Conservation (phyloP, 2,329 filamentous ascomycete species). For the Penicillium sp. region DNA sequence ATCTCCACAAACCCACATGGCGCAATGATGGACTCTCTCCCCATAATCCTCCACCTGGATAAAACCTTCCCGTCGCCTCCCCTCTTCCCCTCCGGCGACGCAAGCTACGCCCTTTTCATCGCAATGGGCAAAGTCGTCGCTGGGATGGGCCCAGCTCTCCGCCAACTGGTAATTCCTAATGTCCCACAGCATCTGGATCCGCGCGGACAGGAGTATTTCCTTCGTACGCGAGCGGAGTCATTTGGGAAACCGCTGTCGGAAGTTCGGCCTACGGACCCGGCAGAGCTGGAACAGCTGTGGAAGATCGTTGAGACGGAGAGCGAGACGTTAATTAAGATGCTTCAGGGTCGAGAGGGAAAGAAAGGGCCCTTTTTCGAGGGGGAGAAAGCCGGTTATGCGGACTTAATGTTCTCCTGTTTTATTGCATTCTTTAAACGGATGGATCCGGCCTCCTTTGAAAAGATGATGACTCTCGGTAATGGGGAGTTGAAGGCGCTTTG, state of each 20-base stretch:
- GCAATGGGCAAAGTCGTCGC: conserved; percentile 22
- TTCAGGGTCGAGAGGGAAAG: conserved; percentile 34
- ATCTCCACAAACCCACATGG: conserved; percentile 29
- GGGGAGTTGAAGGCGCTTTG: conserved; percentile 35
- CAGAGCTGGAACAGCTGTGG: conserved; percentile 22
- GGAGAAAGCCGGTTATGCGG: conserved; percentile 35
- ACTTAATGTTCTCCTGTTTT: conserved; percentile 30
- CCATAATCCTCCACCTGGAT: conserved; percentile 38
- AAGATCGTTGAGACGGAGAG: conserved; percentile 25
- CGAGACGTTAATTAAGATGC: conserved; percentile 27
- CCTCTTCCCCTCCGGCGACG: conserved; percentile 39
- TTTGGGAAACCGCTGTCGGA: conserved; percentile 37
- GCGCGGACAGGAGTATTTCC: conserved; percentile 35
- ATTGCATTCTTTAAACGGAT: conserved; percentile 33
- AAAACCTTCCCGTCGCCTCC: conserved; percentile 32
- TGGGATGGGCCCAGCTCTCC: not conserved
- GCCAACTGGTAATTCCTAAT: conserved; percentile 26
- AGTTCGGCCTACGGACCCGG: conserved; percentile 29
- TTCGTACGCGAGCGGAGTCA: conserved; percentile 28
- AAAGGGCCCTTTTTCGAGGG: conserved; percentile 41
- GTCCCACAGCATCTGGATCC: conserved; percentile 32
- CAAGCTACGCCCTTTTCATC: conserved; percentile 36
- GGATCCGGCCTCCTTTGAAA: conserved; percentile 27
- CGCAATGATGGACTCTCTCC: conserved; percentile 39
- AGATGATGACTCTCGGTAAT: conserved; percentile 29